Conservation (phyloP, 108 stramenopile genomes). For the Bacterosira constricta region DNA sequence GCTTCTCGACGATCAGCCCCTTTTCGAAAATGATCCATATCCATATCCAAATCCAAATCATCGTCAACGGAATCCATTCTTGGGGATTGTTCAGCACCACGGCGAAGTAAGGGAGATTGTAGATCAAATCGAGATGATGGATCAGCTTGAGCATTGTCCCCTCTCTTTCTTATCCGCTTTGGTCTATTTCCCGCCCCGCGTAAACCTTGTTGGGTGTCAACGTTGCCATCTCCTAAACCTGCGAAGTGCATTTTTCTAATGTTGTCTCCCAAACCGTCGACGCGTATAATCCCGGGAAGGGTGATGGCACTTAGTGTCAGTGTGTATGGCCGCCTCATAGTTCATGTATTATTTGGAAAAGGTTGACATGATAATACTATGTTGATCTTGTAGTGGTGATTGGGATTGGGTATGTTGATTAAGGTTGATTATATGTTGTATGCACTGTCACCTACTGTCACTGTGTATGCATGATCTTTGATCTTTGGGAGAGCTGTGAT, state of each 20-base stretch:
- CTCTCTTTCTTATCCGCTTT: neutral
- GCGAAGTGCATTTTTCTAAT: constrained; percentile 47
- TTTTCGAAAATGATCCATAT: constrained; percentile 6
- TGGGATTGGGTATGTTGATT: no score
- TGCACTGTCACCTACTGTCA: neutral
- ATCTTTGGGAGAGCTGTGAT: no score
- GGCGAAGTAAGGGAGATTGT: neutral
- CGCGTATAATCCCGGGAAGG: neutral
- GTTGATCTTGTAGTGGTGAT: no score
- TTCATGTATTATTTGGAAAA: no score
- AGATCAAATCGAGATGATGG: constrained; percentile 2
- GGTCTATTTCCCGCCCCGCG: constrained; percentile 22
- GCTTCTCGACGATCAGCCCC: neutral
- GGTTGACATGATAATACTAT: no score
- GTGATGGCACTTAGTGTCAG: neutral
- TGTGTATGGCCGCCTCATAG: neutral
- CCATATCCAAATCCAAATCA: neutral
- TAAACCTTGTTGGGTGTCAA: constrained; percentile 31
- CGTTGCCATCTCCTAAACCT: constrained; percentile 72
- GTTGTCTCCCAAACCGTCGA: neutral
- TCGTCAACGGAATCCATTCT: neutral
- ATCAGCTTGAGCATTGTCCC: constrained; percentile 1
- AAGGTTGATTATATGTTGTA: neutral
- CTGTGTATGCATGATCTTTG: no score
- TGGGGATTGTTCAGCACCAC: neutral